Evolutionary conservation across 768 basidiomycete species (phyloP).

Genomic region (Pisolithus tinctorius): DNA sequence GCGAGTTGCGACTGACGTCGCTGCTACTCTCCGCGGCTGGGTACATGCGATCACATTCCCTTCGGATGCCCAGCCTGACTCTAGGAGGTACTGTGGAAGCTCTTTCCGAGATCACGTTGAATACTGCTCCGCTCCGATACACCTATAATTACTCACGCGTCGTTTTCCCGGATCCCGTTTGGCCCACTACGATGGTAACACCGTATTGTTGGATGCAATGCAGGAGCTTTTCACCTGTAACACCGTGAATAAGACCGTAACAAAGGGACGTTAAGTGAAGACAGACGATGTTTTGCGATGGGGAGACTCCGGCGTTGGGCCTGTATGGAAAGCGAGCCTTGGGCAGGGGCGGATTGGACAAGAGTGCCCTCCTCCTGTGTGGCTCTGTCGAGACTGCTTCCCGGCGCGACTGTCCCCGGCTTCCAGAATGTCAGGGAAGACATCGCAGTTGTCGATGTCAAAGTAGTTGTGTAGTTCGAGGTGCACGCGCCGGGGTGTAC

Average conservation of each 20-base stretch:
- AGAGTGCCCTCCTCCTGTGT: constrained; percentile 70
- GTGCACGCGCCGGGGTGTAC: no score
- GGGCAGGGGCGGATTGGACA: constrained; percentile 55
- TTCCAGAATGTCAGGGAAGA: constrained; percentile 76
- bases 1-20: constrained; percentile 86
- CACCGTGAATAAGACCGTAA: neutral
- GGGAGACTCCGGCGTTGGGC: constrained; percentile 78
- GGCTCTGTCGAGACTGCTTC: constrained; percentile 81
- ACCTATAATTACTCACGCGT: constrained; percentile 60
- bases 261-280: neutral
- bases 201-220: constrained; percentile 80
- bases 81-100: constrained; percentile 89
- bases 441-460: constrained; percentile 27
- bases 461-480: neutral
- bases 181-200: constrained; percentile 84
- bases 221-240: constrained; percentile 67
- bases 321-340: constrained; percentile 54
- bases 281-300: constrained; percentile 82
- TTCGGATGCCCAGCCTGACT: constrained; percentile 86
- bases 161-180: constrained; percentile 97
- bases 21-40: constrained; percentile 89
- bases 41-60: constrained; percentile 88
- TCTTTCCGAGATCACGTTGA: constrained; percentile 41
- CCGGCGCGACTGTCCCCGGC: constrained; percentile 78
- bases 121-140: neutral